Percentiles rank a stretch among this genome's conserved stretches.
Evolutionary conservation across 1,284 basidiomycete genomes (phyloP).

Genomic region (Marasmius sp.): DNA sequence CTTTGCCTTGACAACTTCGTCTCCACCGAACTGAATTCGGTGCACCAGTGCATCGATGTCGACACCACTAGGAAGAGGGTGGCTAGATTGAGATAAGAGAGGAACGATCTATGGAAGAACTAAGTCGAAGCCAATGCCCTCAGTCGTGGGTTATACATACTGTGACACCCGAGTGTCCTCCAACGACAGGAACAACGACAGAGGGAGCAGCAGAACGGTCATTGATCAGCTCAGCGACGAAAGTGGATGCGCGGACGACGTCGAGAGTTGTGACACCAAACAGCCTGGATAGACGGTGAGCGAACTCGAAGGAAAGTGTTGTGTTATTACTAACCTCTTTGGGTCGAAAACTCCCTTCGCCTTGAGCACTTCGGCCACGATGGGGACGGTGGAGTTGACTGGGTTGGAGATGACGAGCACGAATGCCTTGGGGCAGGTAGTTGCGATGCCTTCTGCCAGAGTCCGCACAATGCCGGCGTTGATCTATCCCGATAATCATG

Average conservation of each 20-base stretch:
- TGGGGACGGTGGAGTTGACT: conserved; percentile 97
- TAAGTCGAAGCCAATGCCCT: neutral
- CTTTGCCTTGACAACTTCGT: conserved; percentile 89
- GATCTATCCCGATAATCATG: conserved; percentile 56
- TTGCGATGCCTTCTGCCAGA: conserved; percentile 88
- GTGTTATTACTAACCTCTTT: conserved; percentile 59
- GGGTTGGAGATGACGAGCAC: conserved; percentile 96
- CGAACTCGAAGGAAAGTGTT: neutral
- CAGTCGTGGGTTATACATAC: neutral
- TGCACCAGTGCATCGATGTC: conserved; percentile 69
- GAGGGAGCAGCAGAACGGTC: conserved; percentile 63
- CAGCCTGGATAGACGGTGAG: neutral
- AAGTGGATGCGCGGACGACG: conserved; percentile 93
- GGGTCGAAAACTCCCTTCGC: conserved; percentile 90
- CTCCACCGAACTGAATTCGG: conserved; percentile 91
- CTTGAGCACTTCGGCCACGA: conserved; percentile 95
- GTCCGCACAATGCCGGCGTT: conserved; percentile 97
- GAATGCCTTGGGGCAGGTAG: conserved; percentile 85
- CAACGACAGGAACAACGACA: conserved; percentile 79
- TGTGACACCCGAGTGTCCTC: conserved; percentile 95
- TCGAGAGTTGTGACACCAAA: conserved; percentile 79
- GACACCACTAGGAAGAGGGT: conserved; percentile 68
- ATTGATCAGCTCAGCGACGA: conserved; percentile 78
- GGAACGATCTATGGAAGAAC: conserved; percentile 70
- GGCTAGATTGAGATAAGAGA: conserved; percentile 79